A percentile compares a stretch with the other conserved stretches of the same genome.
phyloP scores from a whole-genome alignment of 2,329 filamentous ascomycete genomes.

The Aureobasidium sp. region DNA sequence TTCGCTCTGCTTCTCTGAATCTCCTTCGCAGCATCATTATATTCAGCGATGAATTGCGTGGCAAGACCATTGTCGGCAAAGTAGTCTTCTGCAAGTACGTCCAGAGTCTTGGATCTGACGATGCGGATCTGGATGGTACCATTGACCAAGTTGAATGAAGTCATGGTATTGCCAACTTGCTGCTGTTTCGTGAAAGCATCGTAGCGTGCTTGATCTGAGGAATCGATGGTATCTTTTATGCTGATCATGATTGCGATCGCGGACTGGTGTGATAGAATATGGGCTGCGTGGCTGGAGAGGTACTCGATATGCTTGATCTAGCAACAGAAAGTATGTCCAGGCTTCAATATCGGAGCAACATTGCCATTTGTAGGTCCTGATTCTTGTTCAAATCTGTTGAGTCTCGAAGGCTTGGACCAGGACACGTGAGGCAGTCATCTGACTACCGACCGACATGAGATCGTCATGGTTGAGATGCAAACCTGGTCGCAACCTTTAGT shows the following conservation, averaged over 20 bases:
- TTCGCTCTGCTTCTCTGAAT: background rate
- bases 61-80: background rate
- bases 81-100: background rate
- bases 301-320: background rate
- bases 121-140: background rate
- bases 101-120: background rate
- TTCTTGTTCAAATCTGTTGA: background rate
- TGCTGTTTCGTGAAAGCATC: background rate
- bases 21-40: background rate
- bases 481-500: background rate
- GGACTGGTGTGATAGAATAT: background rate
- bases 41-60: background rate
- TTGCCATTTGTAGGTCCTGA: background rate
- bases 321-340: background rate
- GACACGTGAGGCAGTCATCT: conserved; percentile 5
- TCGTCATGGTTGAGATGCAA: background rate
- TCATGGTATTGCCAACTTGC: background rate
- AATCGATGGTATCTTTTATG: background rate
- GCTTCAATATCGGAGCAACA: background rate
- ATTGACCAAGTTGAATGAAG: background rate
- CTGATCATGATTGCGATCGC: background rate
- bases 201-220: background rate
- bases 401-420: background rate
- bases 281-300: background rate
- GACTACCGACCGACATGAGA: background rate